phyloP scores from a whole-genome alignment of 2,329 filamentous ascomycete species.

The Bipolaris sorokiniana region DNA sequence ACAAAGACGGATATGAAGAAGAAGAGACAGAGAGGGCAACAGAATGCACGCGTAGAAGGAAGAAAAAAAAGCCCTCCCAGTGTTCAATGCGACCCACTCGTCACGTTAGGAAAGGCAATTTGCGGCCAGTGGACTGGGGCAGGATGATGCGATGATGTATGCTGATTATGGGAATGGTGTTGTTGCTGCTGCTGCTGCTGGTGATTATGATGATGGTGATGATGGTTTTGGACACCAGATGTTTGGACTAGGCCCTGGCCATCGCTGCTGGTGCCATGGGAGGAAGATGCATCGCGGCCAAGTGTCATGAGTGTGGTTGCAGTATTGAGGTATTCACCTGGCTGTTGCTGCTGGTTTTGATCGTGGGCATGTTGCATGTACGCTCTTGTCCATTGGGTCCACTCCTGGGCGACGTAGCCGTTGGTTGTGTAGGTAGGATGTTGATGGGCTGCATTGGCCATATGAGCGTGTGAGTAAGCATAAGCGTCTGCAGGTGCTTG shows the following conservation, averaged over 20 bases:
- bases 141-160: constrained; percentile 12
- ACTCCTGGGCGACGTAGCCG: constrained; percentile 18
- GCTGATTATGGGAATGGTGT: background rate
- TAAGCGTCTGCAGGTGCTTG: constrained; percentile 33
- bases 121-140: constrained; percentile 40
- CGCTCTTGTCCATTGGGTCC: constrained; percentile 46
- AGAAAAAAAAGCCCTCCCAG: background rate
- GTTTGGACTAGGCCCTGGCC: constrained; percentile 29
- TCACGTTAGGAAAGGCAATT: constrained; percentile 32
- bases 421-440: constrained; percentile 34
- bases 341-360: constrained; percentile 20
- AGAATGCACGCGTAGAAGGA: too few species aligned
- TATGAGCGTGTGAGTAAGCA: constrained; percentile 32
- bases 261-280: constrained; percentile 28
- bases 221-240: constrained; percentile 29
- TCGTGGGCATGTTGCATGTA: constrained; percentile 35
- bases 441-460: constrained; percentile 24
- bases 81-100: constrained; percentile 16
- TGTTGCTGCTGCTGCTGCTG: background rate
- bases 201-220: constrained; percentile 1
- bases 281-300: constrained; percentile 34
- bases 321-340: constrained; percentile 47
- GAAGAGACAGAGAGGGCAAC: too few species aligned
- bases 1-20: background rate
- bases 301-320: constrained; percentile 50